Conservation (phyloP, 1,284 basidiomycete species). For the Malassezia dermatis region DNA sequence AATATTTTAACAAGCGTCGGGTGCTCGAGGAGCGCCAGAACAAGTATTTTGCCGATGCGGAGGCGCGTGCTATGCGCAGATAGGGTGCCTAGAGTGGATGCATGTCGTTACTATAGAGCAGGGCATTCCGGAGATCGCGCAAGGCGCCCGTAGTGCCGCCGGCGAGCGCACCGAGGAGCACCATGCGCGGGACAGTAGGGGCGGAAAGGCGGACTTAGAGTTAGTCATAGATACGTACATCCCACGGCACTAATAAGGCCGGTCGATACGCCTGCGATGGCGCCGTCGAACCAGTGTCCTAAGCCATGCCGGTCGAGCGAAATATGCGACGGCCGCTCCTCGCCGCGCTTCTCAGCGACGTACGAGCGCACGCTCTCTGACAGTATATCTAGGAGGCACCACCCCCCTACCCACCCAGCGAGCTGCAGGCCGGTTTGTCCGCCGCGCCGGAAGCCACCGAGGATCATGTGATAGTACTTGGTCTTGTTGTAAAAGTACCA, state of each 20-base stretch:
- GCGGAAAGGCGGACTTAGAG: constrained; percentile 5
- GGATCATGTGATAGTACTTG: constrained; percentile 42
- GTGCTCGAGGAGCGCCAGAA: constrained; percentile 43
- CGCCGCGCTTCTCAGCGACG: not conserved
- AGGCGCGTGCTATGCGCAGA: constrained; percentile 3
- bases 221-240: constrained; percentile 16
- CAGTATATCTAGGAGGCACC: constrained; percentile 27
- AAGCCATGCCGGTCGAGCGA: constrained; percentile 17
- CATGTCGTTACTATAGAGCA: constrained; percentile 1
- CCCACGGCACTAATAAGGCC: constrained; percentile 20
- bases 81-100: not conserved
- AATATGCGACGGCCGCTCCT: not conserved
- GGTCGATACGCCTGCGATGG: constrained; percentile 24
- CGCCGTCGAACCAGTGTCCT: constrained; percentile 37
- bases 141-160: constrained; percentile 10
- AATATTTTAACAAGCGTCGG: constrained; percentile 46
- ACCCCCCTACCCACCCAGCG: constrained; percentile 30
- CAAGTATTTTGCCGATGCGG: constrained; percentile 28
- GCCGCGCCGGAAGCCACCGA: constrained; percentile 32
- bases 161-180: constrained; percentile 11
- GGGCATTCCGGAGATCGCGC: constrained; percentile 13
- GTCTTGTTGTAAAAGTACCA: constrained; percentile 49
- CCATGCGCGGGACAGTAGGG: constrained; percentile 6
- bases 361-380: constrained; percentile 1
- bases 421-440: constrained; percentile 25